Evolutionary conservation across 208 protist species (phyloP).

Genomic region (Leptomonas pyrrhocoris): DNA sequence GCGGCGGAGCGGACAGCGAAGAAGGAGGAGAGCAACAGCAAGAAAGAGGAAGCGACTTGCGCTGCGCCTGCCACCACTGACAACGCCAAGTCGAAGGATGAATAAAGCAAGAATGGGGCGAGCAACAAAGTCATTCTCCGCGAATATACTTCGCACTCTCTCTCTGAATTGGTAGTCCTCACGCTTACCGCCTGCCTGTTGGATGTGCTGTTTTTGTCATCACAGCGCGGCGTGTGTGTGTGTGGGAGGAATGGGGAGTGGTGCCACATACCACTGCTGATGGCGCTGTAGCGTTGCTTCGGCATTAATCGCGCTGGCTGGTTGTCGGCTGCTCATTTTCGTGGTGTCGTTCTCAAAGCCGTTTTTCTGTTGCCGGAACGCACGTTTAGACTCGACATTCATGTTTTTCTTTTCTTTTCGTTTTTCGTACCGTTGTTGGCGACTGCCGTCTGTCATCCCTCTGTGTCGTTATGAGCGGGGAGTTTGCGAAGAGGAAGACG

Average conservation of each 20-base stretch:
- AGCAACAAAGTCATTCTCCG: no score
- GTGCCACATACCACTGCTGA: no score
- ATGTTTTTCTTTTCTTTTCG: slow-evolving; percentile 28
- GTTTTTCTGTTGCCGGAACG: neutral
- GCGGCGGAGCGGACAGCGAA: slow-evolving; percentile 14
- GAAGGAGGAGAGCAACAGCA: neutral
- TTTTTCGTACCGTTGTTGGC: slow-evolving; percentile 19
- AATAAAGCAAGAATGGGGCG: neutral
- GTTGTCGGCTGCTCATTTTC: neutral
- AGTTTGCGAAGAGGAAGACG: neutral
- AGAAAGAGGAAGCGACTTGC: neutral
- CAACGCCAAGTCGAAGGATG: slow-evolving; percentile 14
- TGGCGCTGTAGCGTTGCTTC: no score
- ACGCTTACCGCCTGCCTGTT: no score
- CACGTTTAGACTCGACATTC: neutral
- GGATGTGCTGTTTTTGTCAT: no score
- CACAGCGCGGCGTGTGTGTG: no score
- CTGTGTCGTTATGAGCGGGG: neutral
- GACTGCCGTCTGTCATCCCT: neutral
- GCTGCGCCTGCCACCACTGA: neutral
- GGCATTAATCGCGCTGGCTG: neutral
- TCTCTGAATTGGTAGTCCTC: no score
- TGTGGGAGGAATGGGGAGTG: no score
- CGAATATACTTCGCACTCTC: no score
- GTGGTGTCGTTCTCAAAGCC: slow-evolving; percentile 10